Conservation (phyloP, 1,284 basidiomycete species). For the Coriolopsis trogii region DNA sequence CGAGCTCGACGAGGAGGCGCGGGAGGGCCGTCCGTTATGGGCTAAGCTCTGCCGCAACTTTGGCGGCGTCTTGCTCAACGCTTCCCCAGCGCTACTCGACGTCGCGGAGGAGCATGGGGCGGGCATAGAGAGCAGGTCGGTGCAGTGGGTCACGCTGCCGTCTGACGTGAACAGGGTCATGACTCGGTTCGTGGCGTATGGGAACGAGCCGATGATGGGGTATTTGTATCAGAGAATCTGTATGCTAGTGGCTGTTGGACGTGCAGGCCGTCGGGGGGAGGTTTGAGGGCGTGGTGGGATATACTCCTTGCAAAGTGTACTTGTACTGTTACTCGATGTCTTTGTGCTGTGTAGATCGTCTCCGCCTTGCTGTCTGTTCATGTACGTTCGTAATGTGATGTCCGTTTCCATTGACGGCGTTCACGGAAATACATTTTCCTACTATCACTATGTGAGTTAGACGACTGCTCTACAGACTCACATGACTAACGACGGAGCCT, state of each 20-base stretch:
- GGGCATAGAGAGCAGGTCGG: background rate
- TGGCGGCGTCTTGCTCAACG: constrained; percentile 12
- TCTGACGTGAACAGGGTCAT: constrained; percentile 4
- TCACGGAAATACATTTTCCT: too few relatives aligned
- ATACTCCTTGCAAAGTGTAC: background rate
- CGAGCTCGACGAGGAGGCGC: constrained; percentile 10
- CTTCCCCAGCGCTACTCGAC: background rate
- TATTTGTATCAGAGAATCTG: constrained; percentile 14
- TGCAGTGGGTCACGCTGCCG: constrained; percentile 12
- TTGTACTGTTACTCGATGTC: too few relatives aligned
- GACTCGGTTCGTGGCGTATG: constrained; percentile 14
- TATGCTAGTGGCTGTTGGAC: constrained; percentile 10
- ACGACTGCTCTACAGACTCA: too few relatives aligned
- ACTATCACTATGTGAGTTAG: too few relatives aligned
- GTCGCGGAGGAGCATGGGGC: background rate
- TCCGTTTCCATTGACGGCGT: too few relatives aligned
- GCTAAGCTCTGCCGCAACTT: constrained; percentile 15
- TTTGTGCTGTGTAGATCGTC: too few relatives aligned
- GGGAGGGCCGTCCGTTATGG: constrained; percentile 12
- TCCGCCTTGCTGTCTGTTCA: too few relatives aligned
- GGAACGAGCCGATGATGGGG: constrained; percentile 15
- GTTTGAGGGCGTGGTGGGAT: background rate
- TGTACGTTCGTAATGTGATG: too few relatives aligned
- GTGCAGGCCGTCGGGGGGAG: background rate
- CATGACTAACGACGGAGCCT: too few relatives aligned